These are phyloP conservation scores for Phytophthora cryptogea DNA, from an alignment of 352 stramenopile genomes.

Conservation along the genomic window DNA sequence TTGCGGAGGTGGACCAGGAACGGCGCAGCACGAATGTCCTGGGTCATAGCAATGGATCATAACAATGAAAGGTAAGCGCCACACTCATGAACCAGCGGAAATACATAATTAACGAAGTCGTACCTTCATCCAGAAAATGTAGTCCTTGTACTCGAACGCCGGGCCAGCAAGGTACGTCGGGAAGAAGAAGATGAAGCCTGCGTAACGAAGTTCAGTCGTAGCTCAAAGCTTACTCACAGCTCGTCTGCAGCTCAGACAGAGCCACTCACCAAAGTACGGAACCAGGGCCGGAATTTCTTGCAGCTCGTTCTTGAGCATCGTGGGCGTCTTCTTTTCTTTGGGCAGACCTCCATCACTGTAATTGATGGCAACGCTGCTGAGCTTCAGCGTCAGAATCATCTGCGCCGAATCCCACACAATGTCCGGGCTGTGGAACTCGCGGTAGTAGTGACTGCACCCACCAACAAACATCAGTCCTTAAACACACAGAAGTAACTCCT, in stretches of 20 bases:
- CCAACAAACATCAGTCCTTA: slow-evolving; percentile 2
- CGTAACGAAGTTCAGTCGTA: not conserved
- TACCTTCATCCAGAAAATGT: slow-evolving; percentile 81
- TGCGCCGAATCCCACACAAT: slow-evolving; percentile 87
- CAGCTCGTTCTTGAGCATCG: slow-evolving; percentile 80
- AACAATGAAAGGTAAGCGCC: not conserved
- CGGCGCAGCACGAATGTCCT: slow-evolving; percentile 67
- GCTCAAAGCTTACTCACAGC: not conserved
- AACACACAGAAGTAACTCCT: not conserved
- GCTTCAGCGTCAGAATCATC: slow-evolving; percentile 88
- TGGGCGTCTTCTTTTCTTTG: slow-evolving; percentile 75
- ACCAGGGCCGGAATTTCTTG: slow-evolving; percentile 61
- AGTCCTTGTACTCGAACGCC: slow-evolving; percentile 87
- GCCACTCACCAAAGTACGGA: slow-evolving; percentile 67
- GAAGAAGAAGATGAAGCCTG: slow-evolving; percentile 89
- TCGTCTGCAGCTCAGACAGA: not conserved
- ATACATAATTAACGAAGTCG: not conserved
- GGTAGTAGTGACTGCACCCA: slow-evolving; percentile 76
- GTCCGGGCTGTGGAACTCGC: slow-evolving; percentile 78
- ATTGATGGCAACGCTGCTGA: slow-evolving; percentile 81
- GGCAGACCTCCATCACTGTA: slow-evolving; percentile 76
- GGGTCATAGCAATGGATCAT: not conserved
- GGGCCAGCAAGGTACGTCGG: slow-evolving; percentile 85
- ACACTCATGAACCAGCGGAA: not conserved
- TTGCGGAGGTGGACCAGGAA: slow-evolving; percentile 73